Conservation (phyloP, 2,329 filamentous ascomycete species). For the Erysiphe pulchra region DNA sequence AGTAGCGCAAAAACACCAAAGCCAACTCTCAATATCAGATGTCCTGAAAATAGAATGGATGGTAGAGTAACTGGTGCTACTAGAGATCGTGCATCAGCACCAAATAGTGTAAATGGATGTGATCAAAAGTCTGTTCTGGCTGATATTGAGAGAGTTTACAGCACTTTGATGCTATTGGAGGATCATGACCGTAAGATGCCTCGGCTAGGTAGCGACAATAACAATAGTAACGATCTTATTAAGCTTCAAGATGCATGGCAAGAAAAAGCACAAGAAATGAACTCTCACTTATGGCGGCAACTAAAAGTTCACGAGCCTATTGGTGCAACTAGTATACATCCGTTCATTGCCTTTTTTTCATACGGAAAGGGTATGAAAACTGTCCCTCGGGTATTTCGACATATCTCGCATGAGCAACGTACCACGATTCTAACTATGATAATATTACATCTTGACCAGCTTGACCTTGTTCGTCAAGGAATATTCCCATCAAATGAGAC, state of each 20-base stretch:
- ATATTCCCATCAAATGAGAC: slow-evolving; percentile 48
- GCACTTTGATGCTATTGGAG: slow-evolving; percentile 75
- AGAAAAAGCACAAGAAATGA: slow-evolving; percentile 42
- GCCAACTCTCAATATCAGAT: slow-evolving; percentile 84
- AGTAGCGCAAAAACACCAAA: slow-evolving; percentile 97
- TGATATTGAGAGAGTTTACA: slow-evolving; percentile 75
- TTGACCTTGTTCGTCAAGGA: slow-evolving; percentile 70
- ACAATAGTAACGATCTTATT: slow-evolving; percentile 39
- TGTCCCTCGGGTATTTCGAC: slow-evolving; percentile 80
- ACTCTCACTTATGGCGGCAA: slow-evolving; percentile 57
- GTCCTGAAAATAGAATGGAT: slow-evolving; percentile 42
- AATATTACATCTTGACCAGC: slow-evolving; percentile 69
- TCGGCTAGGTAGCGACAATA: slow-evolving; percentile 31
- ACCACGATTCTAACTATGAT: slow-evolving; percentile 93
- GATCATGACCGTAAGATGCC: slow-evolving; percentile 71
- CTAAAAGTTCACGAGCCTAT: slow-evolving; percentile 89
- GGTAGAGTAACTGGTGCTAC: slow-evolving; percentile 22
- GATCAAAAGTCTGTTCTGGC: slow-evolving; percentile 64
- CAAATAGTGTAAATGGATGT: slow-evolving; percentile 26
- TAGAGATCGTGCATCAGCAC: slow-evolving; percentile 18
- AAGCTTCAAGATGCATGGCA: slow-evolving; percentile 61
- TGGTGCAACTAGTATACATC: slow-evolving; percentile 49
- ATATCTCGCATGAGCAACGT: slow-evolving; percentile 76
- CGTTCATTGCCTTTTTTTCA: slow-evolving; percentile 87
- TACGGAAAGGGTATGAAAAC: slow-evolving; percentile 92